Evolutionary conservation across 2,329 filamentous ascomycete genomes (phyloP).

Genomic region (Trichoderma semiorbis): DNA sequence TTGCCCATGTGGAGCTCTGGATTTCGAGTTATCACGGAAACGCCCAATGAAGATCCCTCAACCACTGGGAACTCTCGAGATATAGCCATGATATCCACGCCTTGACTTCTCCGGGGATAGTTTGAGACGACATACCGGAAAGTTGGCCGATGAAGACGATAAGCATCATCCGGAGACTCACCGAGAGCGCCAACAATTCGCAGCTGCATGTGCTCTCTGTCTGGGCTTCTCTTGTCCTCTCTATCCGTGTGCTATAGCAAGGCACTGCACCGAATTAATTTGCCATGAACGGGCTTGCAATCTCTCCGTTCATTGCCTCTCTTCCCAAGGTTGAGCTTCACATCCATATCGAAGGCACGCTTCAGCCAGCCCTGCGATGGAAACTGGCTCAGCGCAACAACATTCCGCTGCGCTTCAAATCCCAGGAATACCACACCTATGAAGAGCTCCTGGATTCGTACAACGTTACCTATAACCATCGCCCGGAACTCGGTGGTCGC

Average conservation of each 20-base stretch:
- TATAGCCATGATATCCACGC: background rate
- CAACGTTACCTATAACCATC: conserved; percentile 49
- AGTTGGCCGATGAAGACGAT: background rate
- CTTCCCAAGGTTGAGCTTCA: conserved; percentile 82
- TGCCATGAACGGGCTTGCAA: conserved; percentile 30
- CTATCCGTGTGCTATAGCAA: background rate
- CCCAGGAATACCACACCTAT: conserved; percentile 50
- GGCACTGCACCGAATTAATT: background rate
- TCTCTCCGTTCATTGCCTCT: conserved; percentile 52
- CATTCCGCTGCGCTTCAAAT: conserved; percentile 54
- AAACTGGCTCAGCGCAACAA: conserved; percentile 63
- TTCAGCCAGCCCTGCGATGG: conserved; percentile 69
- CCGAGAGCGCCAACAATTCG: background rate
- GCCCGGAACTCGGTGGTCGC: conserved; percentile 36
- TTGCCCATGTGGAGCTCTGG: background rate
- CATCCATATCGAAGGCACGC: conserved; percentile 73
- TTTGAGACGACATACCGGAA: too few relatives aligned
- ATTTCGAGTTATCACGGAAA: background rate
- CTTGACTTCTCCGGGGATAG: background rate
- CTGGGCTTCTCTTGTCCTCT: background rate
- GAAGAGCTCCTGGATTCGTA: conserved; percentile 61
- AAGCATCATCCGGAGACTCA: background rate
- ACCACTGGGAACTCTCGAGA: background rate
- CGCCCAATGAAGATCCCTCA: background rate
- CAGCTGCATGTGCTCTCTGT: background rate